Conservation (phyloP, 176 grass and related monocot species). For the Carex kokanica region DNA sequence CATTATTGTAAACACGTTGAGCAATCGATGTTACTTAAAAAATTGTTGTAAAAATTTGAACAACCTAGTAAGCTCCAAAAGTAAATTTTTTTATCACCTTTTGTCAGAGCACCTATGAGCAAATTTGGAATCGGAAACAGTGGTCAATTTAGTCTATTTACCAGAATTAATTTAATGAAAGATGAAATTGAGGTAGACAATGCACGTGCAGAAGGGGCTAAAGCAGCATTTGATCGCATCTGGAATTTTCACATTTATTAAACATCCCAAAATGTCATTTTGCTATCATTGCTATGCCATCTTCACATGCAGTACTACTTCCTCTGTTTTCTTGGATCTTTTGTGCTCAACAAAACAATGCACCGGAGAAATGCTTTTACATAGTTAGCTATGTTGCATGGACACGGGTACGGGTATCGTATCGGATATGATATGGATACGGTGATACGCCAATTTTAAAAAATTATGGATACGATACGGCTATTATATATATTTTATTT, state of each 20-base stretch:
- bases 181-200: constrained; percentile 8
- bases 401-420: too few relatives aligned
- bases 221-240: constrained; percentile 13
- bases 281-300: constrained; percentile 5
- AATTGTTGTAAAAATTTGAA: too few relatives aligned
- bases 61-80: too few relatives aligned
- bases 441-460: too few relatives aligned
- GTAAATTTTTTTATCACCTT: background rate
- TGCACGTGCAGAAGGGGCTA: constrained; percentile 18
- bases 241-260: constrained; percentile 11
- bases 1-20: too few relatives aligned
- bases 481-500: too few relatives aligned
- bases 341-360: background rate
- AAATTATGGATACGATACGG: too few relatives aligned
- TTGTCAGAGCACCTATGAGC: background rate
- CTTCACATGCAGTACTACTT: constrained; percentile 19
- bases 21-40: too few relatives aligned
- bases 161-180: background rate
- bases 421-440: too few relatives aligned
- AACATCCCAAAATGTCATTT: constrained; percentile 19
- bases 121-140: background rate
- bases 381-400: too few relatives aligned
- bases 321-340: constrained; percentile 13
- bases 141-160: background rate
- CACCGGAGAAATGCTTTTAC: background rate